These are phyloP conservation scores for Cladosporium sp. DNA, from an alignment of 2,329 filamentous ascomycete species.

Conservation along the genomic window DNA sequence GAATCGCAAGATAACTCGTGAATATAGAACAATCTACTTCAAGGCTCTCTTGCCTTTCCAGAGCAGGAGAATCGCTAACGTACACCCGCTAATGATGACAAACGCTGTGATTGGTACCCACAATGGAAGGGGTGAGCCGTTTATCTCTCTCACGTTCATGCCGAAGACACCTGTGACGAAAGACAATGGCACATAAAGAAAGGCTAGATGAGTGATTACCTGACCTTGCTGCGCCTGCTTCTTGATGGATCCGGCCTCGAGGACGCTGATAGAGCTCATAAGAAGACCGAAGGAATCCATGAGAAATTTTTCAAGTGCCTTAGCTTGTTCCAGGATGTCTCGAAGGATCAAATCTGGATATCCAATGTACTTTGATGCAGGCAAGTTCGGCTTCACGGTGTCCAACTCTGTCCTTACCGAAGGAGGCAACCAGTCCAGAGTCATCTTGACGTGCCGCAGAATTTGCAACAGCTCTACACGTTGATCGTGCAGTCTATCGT, in stretches of 20 bases:
- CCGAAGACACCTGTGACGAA: conserved; percentile 23
- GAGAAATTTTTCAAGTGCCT: conserved; percentile 19
- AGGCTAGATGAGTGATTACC: conserved; percentile 19
- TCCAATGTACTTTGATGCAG: too few relatives aligned
- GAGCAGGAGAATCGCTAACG: too few relatives aligned
- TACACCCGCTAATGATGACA: too few relatives aligned
- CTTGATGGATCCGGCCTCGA: conserved; percentile 18
- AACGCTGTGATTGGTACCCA: neutral
- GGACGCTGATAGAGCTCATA: conserved; percentile 22
- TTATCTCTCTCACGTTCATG: conserved; percentile 25
- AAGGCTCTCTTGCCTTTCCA: too few relatives aligned
- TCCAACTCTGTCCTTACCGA: too few relatives aligned
- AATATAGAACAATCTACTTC: too few relatives aligned
- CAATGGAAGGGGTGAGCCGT: neutral
- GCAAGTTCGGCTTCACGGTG: too few relatives aligned
- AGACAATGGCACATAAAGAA: conserved; percentile 20
- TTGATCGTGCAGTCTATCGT: too few relatives aligned
- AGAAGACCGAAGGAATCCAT: conserved; percentile 24
- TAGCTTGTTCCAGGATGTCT: conserved; percentile 1
- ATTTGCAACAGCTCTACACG: too few relatives aligned
- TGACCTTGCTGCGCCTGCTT: conserved; percentile 16
- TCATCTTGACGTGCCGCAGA: too few relatives aligned
- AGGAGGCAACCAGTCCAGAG: too few relatives aligned
- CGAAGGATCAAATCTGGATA: neutral
- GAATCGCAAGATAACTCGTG: too few relatives aligned